Conservation (phyloP, 2,329 filamentous ascomycete genomes). For the Huntiella abstrusa region DNA sequence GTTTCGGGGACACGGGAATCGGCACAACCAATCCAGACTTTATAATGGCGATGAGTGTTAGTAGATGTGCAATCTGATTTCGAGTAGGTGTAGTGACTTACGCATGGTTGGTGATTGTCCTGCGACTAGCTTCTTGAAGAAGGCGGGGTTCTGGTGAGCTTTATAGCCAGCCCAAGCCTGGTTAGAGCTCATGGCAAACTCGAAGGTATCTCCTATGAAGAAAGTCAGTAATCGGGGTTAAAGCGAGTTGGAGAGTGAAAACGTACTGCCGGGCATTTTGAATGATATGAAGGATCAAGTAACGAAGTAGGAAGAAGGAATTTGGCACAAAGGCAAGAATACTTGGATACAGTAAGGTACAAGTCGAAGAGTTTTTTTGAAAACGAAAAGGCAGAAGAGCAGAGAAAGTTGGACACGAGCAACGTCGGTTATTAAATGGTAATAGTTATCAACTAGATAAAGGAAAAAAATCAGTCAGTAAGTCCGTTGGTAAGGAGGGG, state of each 20-base stretch:
- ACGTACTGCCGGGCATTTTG: constrained; percentile 4
- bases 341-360: background rate
- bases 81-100: constrained; percentile 18
- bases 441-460: too few species aligned
- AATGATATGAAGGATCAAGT: background rate
- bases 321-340: background rate
- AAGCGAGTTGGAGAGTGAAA: background rate
- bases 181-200: constrained; percentile 48
- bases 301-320: background rate
- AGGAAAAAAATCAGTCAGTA: background rate
- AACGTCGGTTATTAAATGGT: too few species aligned
- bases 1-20: constrained; percentile 75
- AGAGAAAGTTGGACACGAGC: too few species aligned
- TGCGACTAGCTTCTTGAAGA: constrained; percentile 48
- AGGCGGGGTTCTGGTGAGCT: constrained; percentile 44
- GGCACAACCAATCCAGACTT: constrained; percentile 72
- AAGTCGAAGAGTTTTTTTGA: background rate
- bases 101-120: constrained; percentile 48
- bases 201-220: constrained; percentile 34
- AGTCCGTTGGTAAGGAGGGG: too few species aligned
- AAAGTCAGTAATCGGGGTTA: background rate
- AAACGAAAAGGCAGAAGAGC: background rate
- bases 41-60: background rate
- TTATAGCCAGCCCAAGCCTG: constrained; percentile 51
- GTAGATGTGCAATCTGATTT: background rate